Percentiles rank a stretch among this genome's conserved stretches.
Evolutionary conservation across 2,329 filamentous ascomycete genomes (phyloP).

Genomic region (Cryphonectria nitschkei): DNA sequence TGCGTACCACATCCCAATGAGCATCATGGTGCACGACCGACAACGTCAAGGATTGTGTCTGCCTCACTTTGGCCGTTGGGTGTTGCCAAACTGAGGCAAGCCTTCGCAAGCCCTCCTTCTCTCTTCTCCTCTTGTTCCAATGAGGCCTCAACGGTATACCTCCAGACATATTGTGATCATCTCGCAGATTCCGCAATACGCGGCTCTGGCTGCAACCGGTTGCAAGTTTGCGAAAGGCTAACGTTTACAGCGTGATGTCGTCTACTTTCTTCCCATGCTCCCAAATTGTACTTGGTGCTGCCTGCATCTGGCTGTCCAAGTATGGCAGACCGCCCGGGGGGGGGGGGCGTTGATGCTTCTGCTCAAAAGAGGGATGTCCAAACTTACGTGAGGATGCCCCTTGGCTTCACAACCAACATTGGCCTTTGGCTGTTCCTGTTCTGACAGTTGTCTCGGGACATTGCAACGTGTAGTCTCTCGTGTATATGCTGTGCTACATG

Average conservation of each 20-base stretch:
- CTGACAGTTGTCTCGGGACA: not conserved
- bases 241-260: not conserved
- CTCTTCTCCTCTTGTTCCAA: too few relatives aligned
- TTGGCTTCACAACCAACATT: not conserved
- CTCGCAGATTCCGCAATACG: not conserved
- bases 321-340: not conserved
- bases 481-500: constrained; percentile 17
- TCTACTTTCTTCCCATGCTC: too few relatives aligned
- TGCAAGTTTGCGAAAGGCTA: not conserved
- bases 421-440: not conserved
- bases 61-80: not conserved
- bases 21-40: not conserved
- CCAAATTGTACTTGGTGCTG: not conserved
- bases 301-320: not conserved
- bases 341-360: not conserved
- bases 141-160: not conserved
- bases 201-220: too few relatives aligned
- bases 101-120: not conserved
- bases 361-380: not conserved
- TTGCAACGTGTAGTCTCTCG: not conserved
- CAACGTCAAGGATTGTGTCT: not conserved
- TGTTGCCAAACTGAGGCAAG: not conserved
- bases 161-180: not conserved
- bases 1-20: not conserved
- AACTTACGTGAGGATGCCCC: not conserved